Conservation (phyloP, 306 rosid genomes). For the Hippophae tibetana region DNA sequence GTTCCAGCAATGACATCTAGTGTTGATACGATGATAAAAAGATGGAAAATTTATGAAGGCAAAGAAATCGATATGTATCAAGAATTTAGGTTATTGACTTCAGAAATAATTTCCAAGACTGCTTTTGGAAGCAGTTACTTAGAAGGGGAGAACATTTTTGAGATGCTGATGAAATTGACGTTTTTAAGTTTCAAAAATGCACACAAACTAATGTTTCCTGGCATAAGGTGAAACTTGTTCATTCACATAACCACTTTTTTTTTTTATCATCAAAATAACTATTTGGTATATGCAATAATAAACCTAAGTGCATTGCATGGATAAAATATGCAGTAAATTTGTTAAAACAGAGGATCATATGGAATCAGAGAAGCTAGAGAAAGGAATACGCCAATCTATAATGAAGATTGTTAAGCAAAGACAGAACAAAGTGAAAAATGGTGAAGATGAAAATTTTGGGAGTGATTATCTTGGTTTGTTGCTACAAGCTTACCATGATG, state of each 20-base stretch:
- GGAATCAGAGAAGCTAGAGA: slow-evolving; percentile 22
- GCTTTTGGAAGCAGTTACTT: slow-evolving; percentile 26
- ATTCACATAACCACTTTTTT: too few species aligned
- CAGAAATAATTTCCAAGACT: slow-evolving; percentile 21
- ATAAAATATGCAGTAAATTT: slow-evolving; percentile 7
- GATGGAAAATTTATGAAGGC: slow-evolving; percentile 17
- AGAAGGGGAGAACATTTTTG: slow-evolving; percentile 20
- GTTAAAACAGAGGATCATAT: slow-evolving; percentile 15
- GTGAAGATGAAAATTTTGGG: slow-evolving; percentile 16
- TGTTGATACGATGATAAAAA: slow-evolving; percentile 13
- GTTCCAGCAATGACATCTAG: slow-evolving; percentile 11
- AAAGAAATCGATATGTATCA: slow-evolving; percentile 23
- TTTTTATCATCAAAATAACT: too few species aligned
- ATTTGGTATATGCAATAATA: too few species aligned
- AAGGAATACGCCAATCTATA: slow-evolving; percentile 10
- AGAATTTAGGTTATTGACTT: slow-evolving; percentile 20
- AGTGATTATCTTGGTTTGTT: slow-evolving; percentile 26
- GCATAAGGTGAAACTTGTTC: slow-evolving; percentile 5
- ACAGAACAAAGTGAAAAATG: slow-evolving; percentile 10
- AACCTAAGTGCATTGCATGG: too few species aligned
- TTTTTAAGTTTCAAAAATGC: neutral
- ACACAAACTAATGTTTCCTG: neutral
- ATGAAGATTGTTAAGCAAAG: slow-evolving; percentile 12
- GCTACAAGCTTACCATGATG: slow-evolving; percentile 22
- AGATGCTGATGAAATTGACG: slow-evolving; percentile 6